phyloP scores from a whole-genome alignment of 305 asterid genomes.

The Caryopteris hybrid region DNA sequence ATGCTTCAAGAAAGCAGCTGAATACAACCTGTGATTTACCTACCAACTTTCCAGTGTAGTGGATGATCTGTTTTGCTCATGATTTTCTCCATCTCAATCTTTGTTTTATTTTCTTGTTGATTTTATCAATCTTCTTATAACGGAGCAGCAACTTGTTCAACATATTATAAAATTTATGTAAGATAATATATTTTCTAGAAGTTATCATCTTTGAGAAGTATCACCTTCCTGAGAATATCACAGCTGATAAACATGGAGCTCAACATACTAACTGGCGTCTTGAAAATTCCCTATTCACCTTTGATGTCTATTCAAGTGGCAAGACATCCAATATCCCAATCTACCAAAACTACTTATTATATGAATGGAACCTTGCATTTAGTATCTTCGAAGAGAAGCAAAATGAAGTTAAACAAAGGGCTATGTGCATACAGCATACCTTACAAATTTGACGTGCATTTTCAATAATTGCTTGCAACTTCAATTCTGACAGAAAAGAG shows the following conservation, averaged over 20 bases:
- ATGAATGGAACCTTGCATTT: neutral
- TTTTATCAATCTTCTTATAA: neutral
- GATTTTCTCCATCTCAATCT: neutral
- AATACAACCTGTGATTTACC: neutral
- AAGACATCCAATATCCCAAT: neutral
- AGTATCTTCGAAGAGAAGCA: neutral
- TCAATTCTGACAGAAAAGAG: constrained; percentile 72
- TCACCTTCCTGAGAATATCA: neutral
- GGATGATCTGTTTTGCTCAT: neutral
- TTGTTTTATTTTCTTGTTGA: neutral
- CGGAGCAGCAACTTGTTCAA: neutral
- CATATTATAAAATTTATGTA: neutral
- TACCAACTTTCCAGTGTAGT: neutral
- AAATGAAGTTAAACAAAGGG: neutral
- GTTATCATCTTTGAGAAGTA: neutral
- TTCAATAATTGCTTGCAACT: constrained; percentile 72
- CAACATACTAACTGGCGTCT: neutral
- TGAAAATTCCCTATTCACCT: neutral
- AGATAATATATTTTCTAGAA: neutral
- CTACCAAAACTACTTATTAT: neutral
- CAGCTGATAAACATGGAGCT: neutral
- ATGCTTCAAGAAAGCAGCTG: constrained; percentile 1
- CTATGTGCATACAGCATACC: constrained; percentile 46
- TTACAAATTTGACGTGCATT: constrained; percentile 80
- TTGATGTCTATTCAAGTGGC: neutral